Percentiles rank a stretch among this genome's conserved stretches.
phyloP scores from a whole-genome alignment of 495 filamentous ascomycete species.

The Annulohypoxylon maeteangense region DNA sequence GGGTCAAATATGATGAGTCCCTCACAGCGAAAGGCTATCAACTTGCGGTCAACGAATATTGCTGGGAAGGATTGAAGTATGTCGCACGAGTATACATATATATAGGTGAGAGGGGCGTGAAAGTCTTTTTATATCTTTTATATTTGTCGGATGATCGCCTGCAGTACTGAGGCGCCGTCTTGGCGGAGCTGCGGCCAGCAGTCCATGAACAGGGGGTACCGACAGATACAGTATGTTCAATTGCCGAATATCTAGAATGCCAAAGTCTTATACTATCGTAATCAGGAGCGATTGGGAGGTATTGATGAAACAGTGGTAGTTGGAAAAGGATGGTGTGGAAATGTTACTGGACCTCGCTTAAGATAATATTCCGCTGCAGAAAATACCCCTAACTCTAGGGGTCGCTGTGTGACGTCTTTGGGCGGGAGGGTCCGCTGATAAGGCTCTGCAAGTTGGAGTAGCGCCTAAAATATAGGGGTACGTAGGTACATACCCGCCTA shows the following conservation, averaged over 20 bases:
- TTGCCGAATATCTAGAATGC: neutral
- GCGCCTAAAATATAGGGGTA: neutral
- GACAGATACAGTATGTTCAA: neutral
- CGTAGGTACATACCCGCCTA: neutral
- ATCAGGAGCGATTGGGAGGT: neutral
- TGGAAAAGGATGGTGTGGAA: neutral
- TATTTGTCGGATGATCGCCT: neutral
- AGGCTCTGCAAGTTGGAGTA: neutral
- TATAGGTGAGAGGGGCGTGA: conserved; percentile 1
- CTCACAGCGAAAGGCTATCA: neutral
- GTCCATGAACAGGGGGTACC: neutral
- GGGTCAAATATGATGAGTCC: neutral
- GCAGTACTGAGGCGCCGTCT: conserved; percentile 1
- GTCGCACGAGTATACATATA: conserved; percentile 1
- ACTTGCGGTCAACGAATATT: neutral
- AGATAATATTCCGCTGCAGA: conserved; percentile 14
- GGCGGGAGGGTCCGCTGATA: conserved; percentile 21
- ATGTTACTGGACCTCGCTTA: neutral
- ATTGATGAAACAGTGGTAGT: conserved; percentile 2
- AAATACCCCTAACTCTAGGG: neutral
- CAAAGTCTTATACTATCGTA: neutral
- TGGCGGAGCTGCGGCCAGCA: neutral
- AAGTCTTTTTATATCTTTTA: neutral
- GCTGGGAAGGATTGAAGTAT: neutral
- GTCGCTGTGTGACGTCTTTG: conserved; percentile 10